phyloP scores from a whole-genome alignment of 495 filamentous ascomycete species.

The Alectoria sarmentosa region DNA sequence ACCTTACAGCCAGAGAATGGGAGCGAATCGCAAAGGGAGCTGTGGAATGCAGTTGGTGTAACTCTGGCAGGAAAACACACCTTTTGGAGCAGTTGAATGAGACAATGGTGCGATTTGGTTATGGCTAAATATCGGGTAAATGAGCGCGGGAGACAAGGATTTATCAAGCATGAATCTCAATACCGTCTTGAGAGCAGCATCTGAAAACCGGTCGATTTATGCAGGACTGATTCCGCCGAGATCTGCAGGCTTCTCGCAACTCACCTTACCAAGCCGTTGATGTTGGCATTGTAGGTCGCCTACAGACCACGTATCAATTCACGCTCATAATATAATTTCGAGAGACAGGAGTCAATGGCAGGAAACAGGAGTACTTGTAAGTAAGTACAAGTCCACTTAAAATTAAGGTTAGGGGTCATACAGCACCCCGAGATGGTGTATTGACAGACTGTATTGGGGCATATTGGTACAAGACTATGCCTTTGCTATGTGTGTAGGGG shows the following conservation, averaged over 20 bases:
- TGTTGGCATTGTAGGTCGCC: not conserved
- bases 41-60: constrained; percentile 56
- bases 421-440: no score
- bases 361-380: constrained; percentile 5
- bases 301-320: not conserved
- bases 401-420: no score
- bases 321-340: not conserved
- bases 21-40: constrained; percentile 50
- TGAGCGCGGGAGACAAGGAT: not conserved
- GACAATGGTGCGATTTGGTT: constrained; percentile 10
- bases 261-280: not conserved
- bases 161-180: not conserved
- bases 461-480: no score
- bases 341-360: not conserved
- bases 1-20: constrained; percentile 57
- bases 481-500: no score
- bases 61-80: constrained; percentile 37
- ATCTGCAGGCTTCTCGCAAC: not conserved
- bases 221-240: not conserved
- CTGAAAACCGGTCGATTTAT: not conserved
- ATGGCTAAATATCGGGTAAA: not conserved
- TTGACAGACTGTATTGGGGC: no score
- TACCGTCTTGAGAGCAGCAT: not conserved
- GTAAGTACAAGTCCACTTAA: no score
- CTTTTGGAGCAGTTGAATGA: constrained; percentile 35